Conservation (phyloP, 1,284 basidiomycete genomes). For the Singerocomus inundabilis region DNA sequence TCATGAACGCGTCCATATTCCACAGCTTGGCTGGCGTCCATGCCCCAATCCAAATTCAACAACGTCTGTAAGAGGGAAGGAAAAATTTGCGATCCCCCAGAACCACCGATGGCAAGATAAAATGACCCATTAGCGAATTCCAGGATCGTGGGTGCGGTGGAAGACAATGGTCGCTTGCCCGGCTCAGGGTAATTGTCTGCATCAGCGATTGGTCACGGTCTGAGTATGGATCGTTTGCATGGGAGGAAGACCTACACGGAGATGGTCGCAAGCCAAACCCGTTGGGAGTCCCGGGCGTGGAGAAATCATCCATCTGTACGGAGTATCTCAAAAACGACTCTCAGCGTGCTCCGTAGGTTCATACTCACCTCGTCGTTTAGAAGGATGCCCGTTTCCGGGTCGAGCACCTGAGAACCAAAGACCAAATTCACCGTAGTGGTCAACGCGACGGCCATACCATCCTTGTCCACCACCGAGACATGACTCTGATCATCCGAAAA, state of each 20-base stretch:
- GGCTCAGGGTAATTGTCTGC: slow-evolving; percentile 85
- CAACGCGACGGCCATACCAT: slow-evolving; percentile 82
- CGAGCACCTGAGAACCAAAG: slow-evolving; percentile 86
- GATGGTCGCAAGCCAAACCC: slow-evolving; percentile 83
- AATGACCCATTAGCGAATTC: slow-evolving; percentile 73
- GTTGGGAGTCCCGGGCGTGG: slow-evolving; percentile 77
- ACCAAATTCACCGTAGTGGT: slow-evolving; percentile 87
- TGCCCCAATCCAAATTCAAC: slow-evolving; percentile 79
- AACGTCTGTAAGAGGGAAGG: slow-evolving; percentile 78
- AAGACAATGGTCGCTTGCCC: slow-evolving; percentile 86
- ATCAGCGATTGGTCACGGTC: background rate
- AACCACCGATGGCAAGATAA: slow-evolving; percentile 75
- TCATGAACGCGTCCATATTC: slow-evolving; percentile 91
- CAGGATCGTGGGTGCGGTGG: slow-evolving; percentile 78
- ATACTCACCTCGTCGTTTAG: slow-evolving; percentile 76
- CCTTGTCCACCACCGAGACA: slow-evolving; percentile 74
- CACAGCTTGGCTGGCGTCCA: slow-evolving; percentile 77
- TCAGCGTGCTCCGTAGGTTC: background rate
- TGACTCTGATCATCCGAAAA: slow-evolving; percentile 58
- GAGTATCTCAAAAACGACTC: slow-evolving; percentile 8
- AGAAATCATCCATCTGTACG: slow-evolving; percentile 84
- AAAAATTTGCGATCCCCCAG: slow-evolving; percentile 88
- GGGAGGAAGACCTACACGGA: slow-evolving; percentile 56
- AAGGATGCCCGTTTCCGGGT: slow-evolving; percentile 82
- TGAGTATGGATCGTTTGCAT: background rate